phyloP scores from a whole-genome alignment of 208 protist genomes.

The Leishmania arabica region DNA sequence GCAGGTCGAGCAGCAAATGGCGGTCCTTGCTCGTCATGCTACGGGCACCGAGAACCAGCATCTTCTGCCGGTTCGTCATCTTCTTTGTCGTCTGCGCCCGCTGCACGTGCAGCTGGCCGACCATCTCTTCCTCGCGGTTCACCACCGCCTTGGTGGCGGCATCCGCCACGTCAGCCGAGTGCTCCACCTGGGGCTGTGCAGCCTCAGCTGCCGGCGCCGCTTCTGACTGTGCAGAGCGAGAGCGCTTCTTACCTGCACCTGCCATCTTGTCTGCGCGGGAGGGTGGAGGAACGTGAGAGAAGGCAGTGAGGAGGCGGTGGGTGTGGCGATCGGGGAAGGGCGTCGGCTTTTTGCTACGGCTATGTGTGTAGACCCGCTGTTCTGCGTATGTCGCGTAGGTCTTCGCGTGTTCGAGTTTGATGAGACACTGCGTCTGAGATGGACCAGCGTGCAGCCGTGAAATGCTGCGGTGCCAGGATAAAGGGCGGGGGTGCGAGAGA shows the following conservation, averaged over 20 bases:
- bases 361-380: background rate
- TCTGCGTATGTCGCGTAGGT: background rate
- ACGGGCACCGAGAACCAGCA: constrained; percentile 90
- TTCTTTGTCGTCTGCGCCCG: constrained; percentile 71
- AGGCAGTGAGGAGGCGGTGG: background rate
- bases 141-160: constrained; percentile 15
- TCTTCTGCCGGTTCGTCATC: constrained; percentile 95
- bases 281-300: background rate
- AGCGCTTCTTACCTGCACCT: constrained; percentile 25
- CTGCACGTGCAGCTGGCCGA: constrained; percentile 46
- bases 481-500: background rate
- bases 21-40: constrained; percentile 92
- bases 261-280: constrained; percentile 3
- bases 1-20: constrained; percentile 95
- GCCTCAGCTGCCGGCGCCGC: constrained; percentile 3
- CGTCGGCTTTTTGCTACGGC: background rate
- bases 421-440: background rate
- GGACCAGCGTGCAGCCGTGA: background rate
- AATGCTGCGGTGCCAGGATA: background rate
- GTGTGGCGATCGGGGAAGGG: background rate
- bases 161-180: constrained; percentile 16
- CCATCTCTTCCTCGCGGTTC: constrained; percentile 52
- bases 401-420: background rate
- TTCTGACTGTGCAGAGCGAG: constrained; percentile 18
- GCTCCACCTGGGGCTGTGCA: background rate